Conservation (phyloP, 1,284 basidiomycete species). For the Trichosporon sp. region DNA sequence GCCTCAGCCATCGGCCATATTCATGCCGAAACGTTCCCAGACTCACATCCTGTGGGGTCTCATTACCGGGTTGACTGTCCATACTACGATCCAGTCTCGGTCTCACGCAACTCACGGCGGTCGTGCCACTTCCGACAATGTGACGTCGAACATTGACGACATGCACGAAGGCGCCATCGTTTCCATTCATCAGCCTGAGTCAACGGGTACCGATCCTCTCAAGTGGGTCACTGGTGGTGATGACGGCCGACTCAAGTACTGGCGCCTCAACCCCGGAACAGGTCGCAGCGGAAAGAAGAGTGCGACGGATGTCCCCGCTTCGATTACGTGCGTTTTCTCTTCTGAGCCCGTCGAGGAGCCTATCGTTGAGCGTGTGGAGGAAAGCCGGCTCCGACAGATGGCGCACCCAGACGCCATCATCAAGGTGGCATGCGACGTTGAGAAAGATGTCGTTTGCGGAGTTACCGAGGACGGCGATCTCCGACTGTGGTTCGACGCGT, state of each 20-base stretch:
- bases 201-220: conserved; percentile 14
- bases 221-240: conserved; percentile 42
- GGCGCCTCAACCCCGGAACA: conserved; percentile 32
- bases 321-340: conserved; percentile 38
- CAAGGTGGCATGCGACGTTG: conserved; percentile 31
- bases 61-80: conserved; percentile 36
- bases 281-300: conserved; percentile 27
- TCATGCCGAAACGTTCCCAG: conserved; percentile 34
- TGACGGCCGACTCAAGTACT: conserved; percentile 46
- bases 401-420: conserved; percentile 34
- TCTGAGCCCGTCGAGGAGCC: conserved; percentile 25
- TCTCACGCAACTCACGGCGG: conserved; percentile 35
- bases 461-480: conserved; percentile 42
- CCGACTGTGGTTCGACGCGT: conserved; percentile 32
- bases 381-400: conserved; percentile 29
- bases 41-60: conserved; percentile 43
- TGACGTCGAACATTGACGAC: conserved; percentile 24
- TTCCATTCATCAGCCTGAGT: conserved; percentile 33
- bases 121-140: conserved; percentile 37
- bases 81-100: conserved; percentile 39
- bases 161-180: conserved; percentile 35
- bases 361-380: conserved; percentile 33
- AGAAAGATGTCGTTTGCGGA: conserved; percentile 33
- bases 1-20: conserved; percentile 28
- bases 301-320: conserved; percentile 22